phyloP scores from a whole-genome alignment of 2,329 filamentous ascomycete genomes.

The Botrytis elliptica region DNA sequence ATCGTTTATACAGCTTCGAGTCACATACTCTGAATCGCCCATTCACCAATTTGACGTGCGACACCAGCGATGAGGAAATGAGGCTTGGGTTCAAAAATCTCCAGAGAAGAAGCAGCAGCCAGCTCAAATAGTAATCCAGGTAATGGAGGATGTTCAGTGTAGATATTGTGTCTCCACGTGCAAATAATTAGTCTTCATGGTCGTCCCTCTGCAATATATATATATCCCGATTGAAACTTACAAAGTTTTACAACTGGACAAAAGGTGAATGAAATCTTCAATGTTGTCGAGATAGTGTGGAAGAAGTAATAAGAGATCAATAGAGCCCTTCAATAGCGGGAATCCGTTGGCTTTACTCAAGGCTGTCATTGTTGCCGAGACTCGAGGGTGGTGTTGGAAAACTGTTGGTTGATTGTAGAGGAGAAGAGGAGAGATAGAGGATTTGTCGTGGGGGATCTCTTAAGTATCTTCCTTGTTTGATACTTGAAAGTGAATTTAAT shows the following conservation, averaged over 20 bases:
- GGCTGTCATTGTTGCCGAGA: neutral
- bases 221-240: neutral
- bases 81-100: neutral
- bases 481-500: neutral
- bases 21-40: no score
- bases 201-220: neutral
- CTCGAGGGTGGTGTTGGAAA: rapidly evolving
- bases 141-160: neutral
- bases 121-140: neutral
- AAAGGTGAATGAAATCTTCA: neutral
- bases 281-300: neutral
- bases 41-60: neutral
- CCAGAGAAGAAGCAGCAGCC: no score
- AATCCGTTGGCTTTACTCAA: neutral
- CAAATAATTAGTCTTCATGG: rapidly evolving
- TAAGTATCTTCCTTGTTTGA: rapidly evolving
- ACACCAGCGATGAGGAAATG: neutral
- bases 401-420: neutral
- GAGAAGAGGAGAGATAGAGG: rapidly evolving
- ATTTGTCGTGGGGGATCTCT: neutral
- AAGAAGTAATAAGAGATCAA: neutral
- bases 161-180: neutral
- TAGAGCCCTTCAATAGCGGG: neutral
- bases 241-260: neutral
- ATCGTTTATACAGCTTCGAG: no score